These are phyloP conservation scores for Adenanthera pavonina DNA, from an alignment of 306 rosid species.

Conservation along the genomic window DNA sequence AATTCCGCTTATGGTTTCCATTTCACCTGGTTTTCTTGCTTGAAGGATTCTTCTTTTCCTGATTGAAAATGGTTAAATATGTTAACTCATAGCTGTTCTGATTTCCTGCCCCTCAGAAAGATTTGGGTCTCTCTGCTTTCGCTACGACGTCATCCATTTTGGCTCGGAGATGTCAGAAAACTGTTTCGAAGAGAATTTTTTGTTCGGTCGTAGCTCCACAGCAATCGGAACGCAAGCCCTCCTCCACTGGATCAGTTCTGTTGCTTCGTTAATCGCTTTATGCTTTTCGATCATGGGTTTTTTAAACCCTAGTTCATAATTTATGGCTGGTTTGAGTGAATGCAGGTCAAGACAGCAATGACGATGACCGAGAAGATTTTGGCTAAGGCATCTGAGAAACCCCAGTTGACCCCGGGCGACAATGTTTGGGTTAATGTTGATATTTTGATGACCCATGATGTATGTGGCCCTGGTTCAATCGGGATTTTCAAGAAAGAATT, in stretches of 20 bases:
- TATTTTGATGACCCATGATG: constrained; percentile 94
- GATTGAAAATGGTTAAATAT: constrained; percentile 30
- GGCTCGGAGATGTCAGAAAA: constrained; percentile 51
- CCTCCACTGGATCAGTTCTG: constrained; percentile 78
- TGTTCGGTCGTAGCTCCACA: constrained; percentile 76
- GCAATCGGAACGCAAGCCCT: constrained; percentile 78
- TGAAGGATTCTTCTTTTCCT: not conserved
- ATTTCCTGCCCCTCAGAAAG: constrained; percentile 48
- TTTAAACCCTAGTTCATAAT: constrained; percentile 9
- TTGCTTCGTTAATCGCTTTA: constrained; percentile 4
- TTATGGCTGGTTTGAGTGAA: constrained; percentile 20
- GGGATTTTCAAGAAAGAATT: constrained; percentile 96
- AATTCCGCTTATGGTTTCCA: not conserved
- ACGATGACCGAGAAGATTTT: constrained; percentile 94
- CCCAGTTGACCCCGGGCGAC: constrained; percentile 77
- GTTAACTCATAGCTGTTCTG: constrained; percentile 1
- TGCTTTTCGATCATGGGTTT: constrained; percentile 29
- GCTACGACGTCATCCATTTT: constrained; percentile 48
- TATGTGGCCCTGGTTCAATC: constrained; percentile 91
- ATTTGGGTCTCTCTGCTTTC: constrained; percentile 51
- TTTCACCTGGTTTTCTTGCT: not conserved
- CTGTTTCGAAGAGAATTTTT: constrained; percentile 53
- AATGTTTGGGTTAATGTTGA: constrained; percentile 91
- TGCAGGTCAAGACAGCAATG: constrained; percentile 87
- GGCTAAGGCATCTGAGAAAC: constrained; percentile 79